phyloP scores from a whole-genome alignment of 169 alveolate genomes.

The Cryptosporidium baileyi region DNA sequence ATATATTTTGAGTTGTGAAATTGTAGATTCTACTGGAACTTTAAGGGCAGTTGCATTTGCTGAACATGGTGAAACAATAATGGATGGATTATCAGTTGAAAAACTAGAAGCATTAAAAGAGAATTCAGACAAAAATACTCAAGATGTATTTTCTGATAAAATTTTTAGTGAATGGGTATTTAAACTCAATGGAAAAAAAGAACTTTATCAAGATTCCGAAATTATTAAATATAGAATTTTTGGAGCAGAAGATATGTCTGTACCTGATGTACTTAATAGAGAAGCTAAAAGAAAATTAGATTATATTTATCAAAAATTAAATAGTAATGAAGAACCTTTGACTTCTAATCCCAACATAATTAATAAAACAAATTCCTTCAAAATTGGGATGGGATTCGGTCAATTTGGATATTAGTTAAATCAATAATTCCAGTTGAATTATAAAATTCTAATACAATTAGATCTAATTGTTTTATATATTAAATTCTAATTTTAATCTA shows the following conservation, averaged over 20 bases:
- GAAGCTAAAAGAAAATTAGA: slow-evolving; percentile 55
- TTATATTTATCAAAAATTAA: slow-evolving; percentile 38
- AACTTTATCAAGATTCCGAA: slow-evolving; percentile 56
- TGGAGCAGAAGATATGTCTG: slow-evolving; percentile 55
- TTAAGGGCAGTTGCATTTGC: slow-evolving; percentile 67
- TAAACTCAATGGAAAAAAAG: slow-evolving; percentile 53
- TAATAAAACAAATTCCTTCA: neutral
- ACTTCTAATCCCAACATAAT: neutral
- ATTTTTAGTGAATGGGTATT: slow-evolving; percentile 69
- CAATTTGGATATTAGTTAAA: slow-evolving; percentile 28
- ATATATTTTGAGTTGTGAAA: slow-evolving; percentile 59
- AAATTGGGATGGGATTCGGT: slow-evolving; percentile 61
- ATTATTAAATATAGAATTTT: slow-evolving; percentile 54
- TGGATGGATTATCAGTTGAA: slow-evolving; percentile 40
- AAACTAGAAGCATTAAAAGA: slow-evolving; percentile 29
- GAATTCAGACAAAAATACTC: slow-evolving; percentile 33
- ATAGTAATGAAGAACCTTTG: neutral
- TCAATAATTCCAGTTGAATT: too few species aligned
- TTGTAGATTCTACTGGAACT: slow-evolving; percentile 51
- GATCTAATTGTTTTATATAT: too few species aligned
- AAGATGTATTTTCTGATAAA: slow-evolving; percentile 39
- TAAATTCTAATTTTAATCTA: too few species aligned
- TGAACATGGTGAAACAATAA: slow-evolving; percentile 67
- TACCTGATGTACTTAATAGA: slow-evolving; percentile 48
- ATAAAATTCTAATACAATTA: too few species aligned